Base-by-base conservation (phyloP, 2,329 filamentous ascomycete genomes). In the Trichoderma lentiforme region DNA sequence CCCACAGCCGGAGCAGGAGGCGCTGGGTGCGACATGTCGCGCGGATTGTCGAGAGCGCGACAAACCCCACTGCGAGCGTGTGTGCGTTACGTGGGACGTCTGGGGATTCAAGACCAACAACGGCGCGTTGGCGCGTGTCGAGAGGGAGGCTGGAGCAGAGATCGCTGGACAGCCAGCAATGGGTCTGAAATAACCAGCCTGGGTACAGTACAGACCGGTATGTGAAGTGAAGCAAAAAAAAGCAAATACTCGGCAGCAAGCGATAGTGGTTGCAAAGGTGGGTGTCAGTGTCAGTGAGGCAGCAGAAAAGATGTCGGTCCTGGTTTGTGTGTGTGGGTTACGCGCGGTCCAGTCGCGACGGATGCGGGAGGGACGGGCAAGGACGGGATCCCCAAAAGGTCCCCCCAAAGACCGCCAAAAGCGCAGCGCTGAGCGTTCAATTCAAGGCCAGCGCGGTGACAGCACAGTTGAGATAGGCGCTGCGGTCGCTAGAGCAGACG, bases 301-400 rank as follows among this genome's bases (percentile, higher is more conserved):
- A 51, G 57, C 47, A 53, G 47, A 53, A 53, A 53, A 32, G 47
- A 70, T 21, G 60, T 63, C 36, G 47, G 56, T 60, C 28, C 57
- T 71, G 68, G 71, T 70, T 68, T 65, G 71, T 72, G 71, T 69
- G 71, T 69, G 71, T 70, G 74, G 75, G 76, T 78, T 77, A 79
- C 77, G 77, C 77, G 77, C 77, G 78, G 78, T 79, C 75, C 73
- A 66, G 77, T 76, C 77, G 77, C 78, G 77, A 78, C 76, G 76
- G 74, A 74, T 74, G 74, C 73, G 74, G 74, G 73, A 72, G 47
- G 71, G 67, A 64, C 67, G 71, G 71, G 71, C 67, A 70, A 70
- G 67, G 67, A 70, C 67, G 67, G 67, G 67, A 70, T 53, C 67
- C 61, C 62, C 61, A 21, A 56, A 70, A 60, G 9, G 57, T 26